A percentile compares a stretch with the other conserved stretches of the same genome.
Conservation (phyloP, 2,329 filamentous ascomycete species). For the Fusarium sp. region DNA sequence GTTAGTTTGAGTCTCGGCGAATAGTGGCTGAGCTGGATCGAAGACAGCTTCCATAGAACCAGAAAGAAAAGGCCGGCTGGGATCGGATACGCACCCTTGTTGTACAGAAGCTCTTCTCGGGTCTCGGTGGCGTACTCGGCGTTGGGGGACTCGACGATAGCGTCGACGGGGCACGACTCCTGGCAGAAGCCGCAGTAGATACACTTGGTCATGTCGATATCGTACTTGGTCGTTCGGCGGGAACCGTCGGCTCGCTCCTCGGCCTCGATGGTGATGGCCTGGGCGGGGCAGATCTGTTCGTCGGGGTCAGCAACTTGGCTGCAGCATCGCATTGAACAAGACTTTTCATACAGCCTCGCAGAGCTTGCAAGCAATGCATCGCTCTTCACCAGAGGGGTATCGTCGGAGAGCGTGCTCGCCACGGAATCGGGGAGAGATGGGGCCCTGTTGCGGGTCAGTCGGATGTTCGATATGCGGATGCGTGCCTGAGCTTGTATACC, state of each 20-base stretch:
- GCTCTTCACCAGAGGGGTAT: slow-evolving; percentile 97
- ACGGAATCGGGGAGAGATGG: slow-evolving; percentile 96
- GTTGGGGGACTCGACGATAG: slow-evolving; percentile 75
- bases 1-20: slow-evolving; percentile 35
- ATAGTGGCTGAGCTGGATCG: slow-evolving; percentile 5
- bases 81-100: slow-evolving; percentile 71
- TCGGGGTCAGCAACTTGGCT: slow-evolving; percentile 22
- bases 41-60: not conserved
- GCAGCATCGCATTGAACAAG: not conserved
- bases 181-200: slow-evolving; percentile 99
- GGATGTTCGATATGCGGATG: slow-evolving; percentile 6
- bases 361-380: slow-evolving; percentile 99
- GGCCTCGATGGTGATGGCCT: slow-evolving; percentile 98
- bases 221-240: slow-evolving; percentile 94
- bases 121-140: slow-evolving; percentile 73
- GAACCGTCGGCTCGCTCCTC: slow-evolving; percentile 97
- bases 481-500: slow-evolving; percentile 54
- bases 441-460: slow-evolving; percentile 66
- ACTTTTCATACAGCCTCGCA: slow-evolving; percentile 79
- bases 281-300: slow-evolving; percentile 85
- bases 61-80: not conserved
- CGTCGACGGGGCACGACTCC: slow-evolving; percentile 98
- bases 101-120: slow-evolving; percentile 95
- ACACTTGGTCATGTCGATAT: slow-evolving; percentile 99
- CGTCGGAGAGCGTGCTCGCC: slow-evolving; percentile 96